phyloP scores from a whole-genome alignment of 2,329 filamentous ascomycete genomes.

The Periglandula ipomoeae region DNA sequence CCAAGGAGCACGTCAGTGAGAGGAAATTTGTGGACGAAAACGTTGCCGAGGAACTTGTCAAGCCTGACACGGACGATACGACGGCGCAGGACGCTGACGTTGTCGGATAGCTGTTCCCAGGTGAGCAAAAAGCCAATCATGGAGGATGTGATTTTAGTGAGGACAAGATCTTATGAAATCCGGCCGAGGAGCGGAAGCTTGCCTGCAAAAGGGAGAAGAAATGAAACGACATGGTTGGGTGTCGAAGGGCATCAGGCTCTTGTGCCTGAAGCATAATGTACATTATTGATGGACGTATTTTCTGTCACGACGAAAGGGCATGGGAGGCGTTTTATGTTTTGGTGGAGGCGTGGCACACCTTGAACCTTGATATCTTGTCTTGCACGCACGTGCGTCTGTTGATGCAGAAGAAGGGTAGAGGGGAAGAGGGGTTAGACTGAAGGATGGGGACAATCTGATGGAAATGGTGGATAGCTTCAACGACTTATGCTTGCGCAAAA shows the following conservation, averaged over 20 bases:
- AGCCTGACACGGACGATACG: conserved; percentile 40
- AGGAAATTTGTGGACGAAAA: conserved; percentile 74
- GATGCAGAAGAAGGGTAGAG: neutral
- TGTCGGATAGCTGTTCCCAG: conserved; percentile 15
- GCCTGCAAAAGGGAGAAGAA: neutral
- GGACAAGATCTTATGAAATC: neutral
- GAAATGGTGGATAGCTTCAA: neutral
- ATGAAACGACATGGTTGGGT: neutral
- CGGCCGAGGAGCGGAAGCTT: neutral
- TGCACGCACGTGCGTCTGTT: neutral
- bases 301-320: conserved; percentile 13
- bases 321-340: conserved; percentile 8
- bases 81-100: conserved; percentile 31
- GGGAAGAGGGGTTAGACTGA: neutral
- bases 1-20: conserved; percentile 68
- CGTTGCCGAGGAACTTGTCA: conserved; percentile 61
- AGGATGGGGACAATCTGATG: neutral
- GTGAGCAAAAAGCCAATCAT: neutral
- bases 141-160: neutral
- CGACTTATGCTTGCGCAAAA: neutral
- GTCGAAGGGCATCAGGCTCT: neutral
- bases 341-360: neutral
- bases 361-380: neutral
- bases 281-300: conserved; percentile 11
- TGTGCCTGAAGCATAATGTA: conserved; percentile 8